Conservation (phyloP, 441 rosid genomes). For the Syzygium malaccense region DNA sequence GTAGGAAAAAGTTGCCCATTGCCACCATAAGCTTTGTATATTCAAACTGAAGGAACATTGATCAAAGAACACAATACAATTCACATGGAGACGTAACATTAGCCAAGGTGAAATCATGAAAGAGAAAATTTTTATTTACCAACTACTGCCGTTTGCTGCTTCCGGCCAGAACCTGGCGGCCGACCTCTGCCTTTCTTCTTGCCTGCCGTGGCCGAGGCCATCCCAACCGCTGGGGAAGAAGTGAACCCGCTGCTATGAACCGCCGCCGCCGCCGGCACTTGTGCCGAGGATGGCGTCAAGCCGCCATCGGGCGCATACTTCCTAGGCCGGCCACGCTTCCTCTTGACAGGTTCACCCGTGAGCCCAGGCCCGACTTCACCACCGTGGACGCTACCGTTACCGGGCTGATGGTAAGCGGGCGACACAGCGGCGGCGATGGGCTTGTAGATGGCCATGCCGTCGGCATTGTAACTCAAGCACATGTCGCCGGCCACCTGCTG, state of each 20-base stretch:
- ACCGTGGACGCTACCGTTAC: background rate
- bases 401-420: background rate
- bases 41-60: background rate
- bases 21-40: background rate
- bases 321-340: conserved; percentile 30
- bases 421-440: conserved; percentile 8
- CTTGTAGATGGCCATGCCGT: conserved; percentile 14
- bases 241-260: background rate
- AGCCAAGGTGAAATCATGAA: background rate
- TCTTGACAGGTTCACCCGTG: conserved; percentile 11
- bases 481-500: background rate
- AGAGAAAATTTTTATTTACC: background rate
- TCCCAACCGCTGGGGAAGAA: background rate
- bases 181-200: conserved; percentile 24
- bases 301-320: conserved; percentile 17
- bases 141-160: conserved; percentile 1
- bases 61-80: background rate
- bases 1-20: background rate
- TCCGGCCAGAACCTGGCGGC: conserved; percentile 26
- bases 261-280: background rate
- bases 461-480: conserved; percentile 12
- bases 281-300: background rate
- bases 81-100: background rate
- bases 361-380: background rate
- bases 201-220: background rate